Evolutionary conservation across 2,329 filamentous ascomycete genomes (phyloP).

Genomic region (Incumbomyces delicatus): DNA sequence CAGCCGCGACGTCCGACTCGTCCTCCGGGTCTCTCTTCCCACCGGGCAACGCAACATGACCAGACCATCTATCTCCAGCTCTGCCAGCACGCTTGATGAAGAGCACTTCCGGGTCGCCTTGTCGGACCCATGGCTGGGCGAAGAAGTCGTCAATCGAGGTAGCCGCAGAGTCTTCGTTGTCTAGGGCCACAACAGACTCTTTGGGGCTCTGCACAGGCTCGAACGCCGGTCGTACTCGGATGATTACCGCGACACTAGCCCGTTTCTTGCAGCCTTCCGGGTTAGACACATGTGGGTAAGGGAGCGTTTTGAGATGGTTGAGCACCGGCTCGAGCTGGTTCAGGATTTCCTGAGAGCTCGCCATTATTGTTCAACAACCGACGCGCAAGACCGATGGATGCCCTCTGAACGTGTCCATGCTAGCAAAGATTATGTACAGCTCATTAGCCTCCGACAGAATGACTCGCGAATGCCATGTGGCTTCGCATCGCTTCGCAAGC

Average conservation of each 20-base stretch:
- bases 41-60: conserved; percentile 59
- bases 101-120: conserved; percentile 58
- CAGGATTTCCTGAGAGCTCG: conserved; percentile 17
- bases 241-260: conserved; percentile 56
- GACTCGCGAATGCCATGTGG: too few species aligned
- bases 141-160: conserved; percentile 47
- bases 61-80: conserved; percentile 58
- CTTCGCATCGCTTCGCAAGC: too few species aligned
- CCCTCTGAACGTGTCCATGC: too few species aligned
- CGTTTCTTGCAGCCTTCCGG: conserved; percentile 44
- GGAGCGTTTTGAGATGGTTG: conserved; percentile 18
- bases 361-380: not conserved
- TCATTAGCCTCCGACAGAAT: too few species aligned
- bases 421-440: too few species aligned
- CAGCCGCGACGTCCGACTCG: conserved; percentile 51
- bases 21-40: conserved; percentile 58
- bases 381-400: not conserved
- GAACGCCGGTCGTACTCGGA: conserved; percentile 52
- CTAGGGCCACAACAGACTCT: conserved; percentile 13
- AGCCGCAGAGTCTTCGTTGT: conserved; percentile 17
- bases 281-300: conserved; percentile 36
- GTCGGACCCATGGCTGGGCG: conserved; percentile 52
- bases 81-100: conserved; percentile 61
- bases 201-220: conserved; percentile 40
- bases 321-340: conserved; percentile 15